Base-by-base conservation (phyloP, 2,329 filamentous ascomycete species). In the Thermothelomyces thermophilus region DNA sequence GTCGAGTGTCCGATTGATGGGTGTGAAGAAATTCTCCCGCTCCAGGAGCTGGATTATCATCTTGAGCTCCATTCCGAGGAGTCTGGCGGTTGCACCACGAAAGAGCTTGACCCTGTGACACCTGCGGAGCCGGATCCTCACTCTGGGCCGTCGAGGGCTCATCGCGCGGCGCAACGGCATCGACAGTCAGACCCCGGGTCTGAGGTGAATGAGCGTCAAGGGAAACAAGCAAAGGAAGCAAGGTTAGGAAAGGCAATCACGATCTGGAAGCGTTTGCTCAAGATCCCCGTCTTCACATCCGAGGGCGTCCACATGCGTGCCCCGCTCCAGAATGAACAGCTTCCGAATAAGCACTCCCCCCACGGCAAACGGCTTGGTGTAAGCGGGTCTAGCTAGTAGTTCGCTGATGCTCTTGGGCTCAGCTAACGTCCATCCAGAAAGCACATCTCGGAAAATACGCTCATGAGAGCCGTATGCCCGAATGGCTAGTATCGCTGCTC, bases 391-490 rank as follows among this genome's bases (percentile, higher is more conserved):
- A 9, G n/a, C 20, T 17, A 19, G 6, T 5, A 14, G 14, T 6
- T n/a, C 17, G 20, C 17, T 7, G 24, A 44, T 33, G 13, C 14
- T 48, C 9, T n/a, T 20, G 31, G 6, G 26, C 41, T 14, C 19
- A 10, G 35, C 50, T 53, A 34, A 48, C 16, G 7, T 9, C 17
- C 10, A 17, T 17, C 11, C 17, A 61, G 59, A 75, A 77, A 74
- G 68, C 73, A 63, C 83, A 90, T 60, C 71, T 91, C 13, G 87
- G 87, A 0, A 80, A 80, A 22, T 82, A 86, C 66, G 84, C 84
- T 1, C 73, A 87, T 58, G 87, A 91, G 64, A 78, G 82, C 35
- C 74, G 78, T 57, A 90, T 90, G 87, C 87, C 87, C 0, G 68
- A 72, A 8, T 86, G 80, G 80, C 74, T 90, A 1, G 73, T 77